Evolutionary conservation across 192 early-diverging fungal species (phyloP).

Genomic region (Coemansia sp.): DNA sequence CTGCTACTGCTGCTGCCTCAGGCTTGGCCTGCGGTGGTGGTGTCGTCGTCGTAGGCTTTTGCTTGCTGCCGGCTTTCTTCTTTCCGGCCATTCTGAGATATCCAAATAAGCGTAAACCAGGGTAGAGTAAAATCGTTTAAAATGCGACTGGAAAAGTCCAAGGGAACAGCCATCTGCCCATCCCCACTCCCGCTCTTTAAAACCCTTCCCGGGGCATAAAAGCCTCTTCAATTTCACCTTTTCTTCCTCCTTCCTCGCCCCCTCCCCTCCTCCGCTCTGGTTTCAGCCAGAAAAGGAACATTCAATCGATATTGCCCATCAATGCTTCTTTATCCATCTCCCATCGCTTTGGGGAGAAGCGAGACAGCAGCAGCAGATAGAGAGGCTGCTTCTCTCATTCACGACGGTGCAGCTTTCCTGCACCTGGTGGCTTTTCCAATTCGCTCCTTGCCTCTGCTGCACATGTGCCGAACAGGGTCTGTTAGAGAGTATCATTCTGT

Average conservation of each 20-base stretch:
- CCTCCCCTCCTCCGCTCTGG: not conserved
- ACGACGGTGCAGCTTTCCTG: not conserved
- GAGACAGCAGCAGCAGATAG: not conserved
- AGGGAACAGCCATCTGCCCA: too few species aligned
- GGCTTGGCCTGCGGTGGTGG: not conserved
- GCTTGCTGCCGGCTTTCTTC: constrained; percentile 24
- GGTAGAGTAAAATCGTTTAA: too few species aligned
- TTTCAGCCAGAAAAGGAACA: not conserved
- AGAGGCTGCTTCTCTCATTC: too few species aligned
- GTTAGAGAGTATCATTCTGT: too few species aligned
- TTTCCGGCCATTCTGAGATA: constrained; percentile 24
- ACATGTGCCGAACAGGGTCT: constrained; percentile 1
- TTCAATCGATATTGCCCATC: not conserved
- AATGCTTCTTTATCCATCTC: not conserved
- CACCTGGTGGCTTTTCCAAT: not conserved
- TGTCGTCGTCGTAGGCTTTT: constrained; percentile 11
- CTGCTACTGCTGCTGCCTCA: not conserved
- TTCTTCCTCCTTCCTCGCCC: too few species aligned
- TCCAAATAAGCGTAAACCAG: too few species aligned
- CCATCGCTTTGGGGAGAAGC: not conserved
- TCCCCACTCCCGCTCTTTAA: too few species aligned
- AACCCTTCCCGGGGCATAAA: not conserved
- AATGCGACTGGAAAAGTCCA: too few species aligned
- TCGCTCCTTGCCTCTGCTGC: not conserved
- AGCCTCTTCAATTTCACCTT: too few species aligned